Base-by-base conservation (phyloP, 306 rosid genomes). In the Glycine soja region DNA sequence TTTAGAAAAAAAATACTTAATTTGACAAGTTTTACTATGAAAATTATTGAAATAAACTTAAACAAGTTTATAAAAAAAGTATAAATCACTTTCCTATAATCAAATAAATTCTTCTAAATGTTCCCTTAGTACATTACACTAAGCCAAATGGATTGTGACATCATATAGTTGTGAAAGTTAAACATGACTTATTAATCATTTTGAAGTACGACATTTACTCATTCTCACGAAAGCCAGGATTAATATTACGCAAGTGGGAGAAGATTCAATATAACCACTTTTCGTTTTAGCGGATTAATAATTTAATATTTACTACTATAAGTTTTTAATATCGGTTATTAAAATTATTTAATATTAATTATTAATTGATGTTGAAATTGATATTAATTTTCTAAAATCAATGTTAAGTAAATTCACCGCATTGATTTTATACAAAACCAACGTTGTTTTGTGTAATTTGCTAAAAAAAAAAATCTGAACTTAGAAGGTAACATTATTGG, bases 391-490 rank as follows among this genome's bases (percentile, higher is more conserved):
- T n/a, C n/a, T n/a, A n/a, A n/a, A n/a, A n/a, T n/a, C n/a, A n/a
- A n/a, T n/a, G n/a, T n/a, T n/a, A n/a, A n/a, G n/a, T n/a, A n/a
- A n/a, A n/a, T n/a, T n/a, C n/a, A n/a, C n/a, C n/a, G n/a, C n/a
- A n/a, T n/a, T n/a, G n/a, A n/a, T n/a, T n/a, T n/a, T n/a, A n/a
- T n/a, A n/a, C n/a, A n/a, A n/a, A n/a, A n/a, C n/a, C n/a, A n/a
- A n/a, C n/a, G n/a, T n/a, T n/a, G n/a, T n/a, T n/a, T n/a, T n/a
- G n/a, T n/a, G n/a, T n/a, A n/a, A n/a, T n/a, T n/a, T n/a, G n/a
- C n/a, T n/a, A n/a, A n/a, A n/a, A n/a, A 75, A 15, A 65, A 75
- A 38, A 53, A 72, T 72, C 36, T 64, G 16, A 77, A 36, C 14
- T 15, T 65, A 2, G 47, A 45, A 30, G 46, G 13, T 46, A 76